phyloP scores from a whole-genome alignment of 2,329 filamentous ascomycete species.

The Dryadomyces quercivorus region DNA sequence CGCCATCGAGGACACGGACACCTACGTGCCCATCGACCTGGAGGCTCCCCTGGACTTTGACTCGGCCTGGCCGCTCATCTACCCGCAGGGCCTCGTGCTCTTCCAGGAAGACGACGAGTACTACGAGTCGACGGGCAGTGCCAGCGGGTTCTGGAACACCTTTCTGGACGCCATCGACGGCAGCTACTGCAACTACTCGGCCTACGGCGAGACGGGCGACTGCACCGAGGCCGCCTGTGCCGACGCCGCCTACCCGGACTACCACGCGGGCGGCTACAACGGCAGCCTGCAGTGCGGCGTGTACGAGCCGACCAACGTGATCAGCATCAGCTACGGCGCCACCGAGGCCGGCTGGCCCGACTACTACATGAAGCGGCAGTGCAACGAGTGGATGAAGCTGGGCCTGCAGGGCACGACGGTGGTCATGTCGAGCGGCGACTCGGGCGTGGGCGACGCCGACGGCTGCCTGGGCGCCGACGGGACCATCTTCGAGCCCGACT shows the following conservation, averaged over 20 bases:
- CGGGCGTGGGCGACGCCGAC: conserved; percentile 25
- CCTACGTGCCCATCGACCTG: conserved; percentile 15
- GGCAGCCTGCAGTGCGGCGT: conserved; percentile 23
- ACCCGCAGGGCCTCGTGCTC: conserved; percentile 25
- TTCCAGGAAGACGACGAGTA: conserved; percentile 30
- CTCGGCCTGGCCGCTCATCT: conserved; percentile 24
- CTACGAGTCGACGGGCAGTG: conserved; percentile 17
- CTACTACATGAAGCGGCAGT: conserved; percentile 37
- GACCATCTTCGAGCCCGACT: conserved; percentile 10
- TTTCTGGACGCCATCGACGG: conserved; percentile 35
- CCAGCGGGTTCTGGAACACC: conserved; percentile 10
- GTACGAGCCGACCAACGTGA: conserved; percentile 38
- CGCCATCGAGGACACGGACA: conserved; percentile 7
- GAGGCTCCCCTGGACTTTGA: conserved; percentile 26
- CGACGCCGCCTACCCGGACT: conserved; percentile 36
- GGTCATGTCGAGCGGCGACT: conserved; percentile 33
- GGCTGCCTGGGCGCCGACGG: conserved; percentile 8
- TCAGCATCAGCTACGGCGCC: conserved; percentile 41
- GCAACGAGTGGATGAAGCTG: conserved; percentile 38
- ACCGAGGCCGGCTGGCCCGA: conserved; percentile 38
- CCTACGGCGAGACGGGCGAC: conserved; percentile 32
- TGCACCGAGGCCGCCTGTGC: conserved; percentile 19
- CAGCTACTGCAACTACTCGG: conserved; percentile 33
- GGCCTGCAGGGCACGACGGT: conserved; percentile 32
- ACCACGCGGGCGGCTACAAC: conserved; percentile 31